Percentiles rank a stretch among this genome's conserved stretches.
Evolutionary conservation across 164 flowering plant genomes (phyloP).

Genomic region (Santalum album): DNA sequence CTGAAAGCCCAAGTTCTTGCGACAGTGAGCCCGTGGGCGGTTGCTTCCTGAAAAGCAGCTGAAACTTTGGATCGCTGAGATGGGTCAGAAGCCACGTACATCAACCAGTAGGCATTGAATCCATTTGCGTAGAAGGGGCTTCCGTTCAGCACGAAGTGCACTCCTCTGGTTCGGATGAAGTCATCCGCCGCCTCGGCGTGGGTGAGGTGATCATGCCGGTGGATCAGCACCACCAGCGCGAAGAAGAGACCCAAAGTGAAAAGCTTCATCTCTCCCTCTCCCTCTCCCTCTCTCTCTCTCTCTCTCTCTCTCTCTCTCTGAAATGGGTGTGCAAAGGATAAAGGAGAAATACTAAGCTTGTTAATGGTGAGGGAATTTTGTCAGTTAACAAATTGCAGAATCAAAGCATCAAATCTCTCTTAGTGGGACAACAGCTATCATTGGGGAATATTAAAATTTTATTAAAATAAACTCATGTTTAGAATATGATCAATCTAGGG

Average conservation of each 20-base stretch:
- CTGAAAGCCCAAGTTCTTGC: constrained; percentile 90
- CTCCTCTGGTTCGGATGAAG: constrained; percentile 51
- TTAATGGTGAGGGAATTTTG: too few species aligned
- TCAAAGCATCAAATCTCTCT: too few species aligned
- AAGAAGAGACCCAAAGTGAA: constrained; percentile 14
- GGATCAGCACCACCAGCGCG: constrained; percentile 17
- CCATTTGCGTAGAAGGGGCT: constrained; percentile 65
- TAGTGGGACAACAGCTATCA: too few species aligned
- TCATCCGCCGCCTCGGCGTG: constrained; percentile 31
- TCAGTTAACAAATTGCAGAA: too few species aligned
- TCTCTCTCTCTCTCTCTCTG: too few species aligned
- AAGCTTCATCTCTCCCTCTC: constrained; percentile 19
- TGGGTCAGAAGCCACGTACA: constrained; percentile 66
- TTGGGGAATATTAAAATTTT: too few species aligned
- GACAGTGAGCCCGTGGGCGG: constrained; percentile 55
- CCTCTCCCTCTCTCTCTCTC: constrained; percentile 3
- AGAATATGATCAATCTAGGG: too few species aligned
- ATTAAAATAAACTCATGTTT: too few species aligned
- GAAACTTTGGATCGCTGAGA: constrained; percentile 53
- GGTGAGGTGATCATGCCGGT: constrained; percentile 10
- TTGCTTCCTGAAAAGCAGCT: constrained; percentile 51
- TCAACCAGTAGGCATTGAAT: constrained; percentile 87
- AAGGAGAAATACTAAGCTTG: too few species aligned
- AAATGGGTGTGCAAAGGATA: too few species aligned
- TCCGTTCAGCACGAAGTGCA: constrained; percentile 54